Base-by-base conservation (phyloP, 148 eudicot genomes). In the Persicaria maculosa region DNA sequence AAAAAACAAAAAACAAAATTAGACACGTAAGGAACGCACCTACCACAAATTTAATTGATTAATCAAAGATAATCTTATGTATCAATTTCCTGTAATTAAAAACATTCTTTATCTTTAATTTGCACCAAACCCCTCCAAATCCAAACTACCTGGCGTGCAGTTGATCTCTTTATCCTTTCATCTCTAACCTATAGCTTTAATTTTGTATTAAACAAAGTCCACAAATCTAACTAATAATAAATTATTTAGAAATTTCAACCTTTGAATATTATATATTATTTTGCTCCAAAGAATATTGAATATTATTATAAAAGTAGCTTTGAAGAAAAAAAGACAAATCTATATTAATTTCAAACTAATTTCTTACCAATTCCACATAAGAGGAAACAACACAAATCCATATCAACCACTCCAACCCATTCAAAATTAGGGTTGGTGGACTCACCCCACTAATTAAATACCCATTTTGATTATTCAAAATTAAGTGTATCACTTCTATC, bases 341-440 rank as follows among this genome's bases (percentile, higher is more conserved):
- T 36, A 48, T 48, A 55, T 1, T 55, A 9, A 22, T 9, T 9
- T 3, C 8, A 59, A 58, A 59, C 40, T 19, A 58, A 58, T 1
- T 62, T 62, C 43, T 25, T 31, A 43, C 70, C 46, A 65, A 65
- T 9, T 61, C 40, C 44, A 62, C 44, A 10, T 9, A 48, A 54
- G 8, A 62, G 16, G 7, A 4, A 31, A 43, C 43, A 14, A 62
- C 16, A 5, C 44, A 9, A 31, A 40, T 40, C 31, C 7, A 17
- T 61, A 25, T 43, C 70, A 65, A 65, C 70, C 4, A 65, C 70
- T 17, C 43, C 70, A 45, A 64, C 69, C 40, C 44, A 62, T 15
- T 11, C 5, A 59, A 0, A 6, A 1, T 57, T 57, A 25, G 70
- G 70, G 70, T 65, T 65, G 70, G 70, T 65, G 70, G 46, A 45